Conservation (phyloP, 495 filamentous ascomycete species). For the Trichoderma reesei region DNA sequence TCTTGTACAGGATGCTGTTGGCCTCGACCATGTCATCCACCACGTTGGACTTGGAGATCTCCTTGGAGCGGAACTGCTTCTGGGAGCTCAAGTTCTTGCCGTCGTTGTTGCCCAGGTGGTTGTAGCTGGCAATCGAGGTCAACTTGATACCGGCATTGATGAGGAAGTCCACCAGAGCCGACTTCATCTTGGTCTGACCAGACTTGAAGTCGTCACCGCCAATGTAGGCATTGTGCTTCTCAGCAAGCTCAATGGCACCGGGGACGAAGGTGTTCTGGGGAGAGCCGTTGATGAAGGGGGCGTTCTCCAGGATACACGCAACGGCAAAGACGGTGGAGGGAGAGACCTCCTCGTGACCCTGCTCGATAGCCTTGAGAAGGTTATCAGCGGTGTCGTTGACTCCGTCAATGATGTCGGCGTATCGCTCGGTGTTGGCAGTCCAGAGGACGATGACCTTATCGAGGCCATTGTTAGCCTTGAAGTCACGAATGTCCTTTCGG, state of each 20-base stretch:
- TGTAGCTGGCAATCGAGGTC: constrained; percentile 97
- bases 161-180: constrained; percentile 93
- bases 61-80: constrained; percentile 97
- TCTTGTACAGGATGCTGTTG: constrained; percentile 79
- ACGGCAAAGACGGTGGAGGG: constrained; percentile 96
- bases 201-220: constrained; percentile 99
- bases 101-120: constrained; percentile 99
- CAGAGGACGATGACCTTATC: constrained; percentile 97
- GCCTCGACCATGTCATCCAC: constrained; percentile 99
- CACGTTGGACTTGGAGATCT: constrained; percentile 97
- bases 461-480: constrained; percentile 75
- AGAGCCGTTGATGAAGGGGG: constrained; percentile 98
- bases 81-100: constrained; percentile 97
- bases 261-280: constrained; percentile 99
- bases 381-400: constrained; percentile 97
- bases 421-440: constrained; percentile 99
- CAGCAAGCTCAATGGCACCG: constrained; percentile 82
- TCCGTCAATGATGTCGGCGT: constrained; percentile 74
- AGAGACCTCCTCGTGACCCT: constrained; percentile 77
- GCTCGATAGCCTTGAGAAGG: constrained; percentile 74
- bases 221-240: constrained; percentile 80
- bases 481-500: constrained; percentile 89
- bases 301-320: constrained; percentile 78
- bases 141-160: constrained; percentile 99
- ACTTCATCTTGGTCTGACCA: constrained; percentile 99